Base-by-base conservation (phyloP, 2,329 filamentous ascomycete species). In the Aspergillus eucalypticola region DNA sequence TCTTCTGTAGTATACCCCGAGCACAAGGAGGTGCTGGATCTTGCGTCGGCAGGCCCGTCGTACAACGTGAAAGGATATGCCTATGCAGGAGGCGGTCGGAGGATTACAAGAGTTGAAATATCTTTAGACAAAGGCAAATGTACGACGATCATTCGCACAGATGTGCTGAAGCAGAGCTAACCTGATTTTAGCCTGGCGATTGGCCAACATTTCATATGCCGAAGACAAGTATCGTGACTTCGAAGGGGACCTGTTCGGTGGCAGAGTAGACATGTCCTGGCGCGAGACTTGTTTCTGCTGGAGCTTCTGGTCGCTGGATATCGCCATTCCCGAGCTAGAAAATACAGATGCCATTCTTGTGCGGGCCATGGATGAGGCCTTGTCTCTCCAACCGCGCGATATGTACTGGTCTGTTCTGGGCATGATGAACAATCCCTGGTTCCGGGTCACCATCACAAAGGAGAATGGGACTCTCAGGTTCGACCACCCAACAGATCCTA, bases 351-450 rank as follows among this genome's bases (percentile, higher is more conserved):
- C 92, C 68, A 86, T 97, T 39, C 83, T 96, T 70, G 87, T 96
- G 5, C 84, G 93, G 48, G 89, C 89, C 4, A 96, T 96, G 92
- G 93, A 97, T 67, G 93, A 96, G 65, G 85, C 88, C 57, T 89
- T 96, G 86, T 91, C 90, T 75, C 81, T 91, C 0, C 92, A 96
- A 73, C 93, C 93, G 4, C 84, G 91, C 62, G 93, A 97, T 69
- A 95, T 96, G 91, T 96, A 96, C 78, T 97, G 93, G 93, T 92
- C 87, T 61, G 92, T 96, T 2, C 79, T 96, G 41, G 92, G 93
- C 0, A 97, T 97, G 93, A 96, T 97, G 93, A 96, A 96, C 77
- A 96, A 96, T 68, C 90, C 91, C 0, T 97, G 93, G 93, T 97
- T 90, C 74, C 84, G 93, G 5, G 84, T 97, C 1, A 86, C 88